phyloP scores from a whole-genome alignment of 139 green algal genomes.

The Astrephomene gubernaculifera region DNA sequence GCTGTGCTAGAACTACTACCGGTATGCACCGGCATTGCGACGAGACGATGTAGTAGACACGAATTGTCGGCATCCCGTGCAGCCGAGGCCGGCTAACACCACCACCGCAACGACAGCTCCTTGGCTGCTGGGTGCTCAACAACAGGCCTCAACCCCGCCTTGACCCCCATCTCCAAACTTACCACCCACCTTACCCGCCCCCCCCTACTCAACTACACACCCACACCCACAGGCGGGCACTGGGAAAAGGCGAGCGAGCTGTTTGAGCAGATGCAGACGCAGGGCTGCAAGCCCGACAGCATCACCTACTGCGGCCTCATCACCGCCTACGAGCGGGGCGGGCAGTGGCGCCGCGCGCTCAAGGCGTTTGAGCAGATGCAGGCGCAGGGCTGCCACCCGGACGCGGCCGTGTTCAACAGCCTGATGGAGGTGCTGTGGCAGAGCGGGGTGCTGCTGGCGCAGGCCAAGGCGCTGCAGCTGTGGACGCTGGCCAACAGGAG shows the following conservation, averaged over 20 bases:
- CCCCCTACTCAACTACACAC: too few relatives aligned
- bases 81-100: too few relatives aligned
- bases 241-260: conserved; percentile 85
- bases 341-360: conserved; percentile 70
- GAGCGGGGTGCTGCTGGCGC: conserved; percentile 65
- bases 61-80: too few relatives aligned
- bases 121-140: too few relatives aligned
- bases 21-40: too few relatives aligned
- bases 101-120: too few relatives aligned
- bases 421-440: conserved; percentile 73
- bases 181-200: too few relatives aligned
- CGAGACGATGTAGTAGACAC: too few relatives aligned
- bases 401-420: conserved; percentile 70
- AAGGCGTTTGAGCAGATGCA: conserved; percentile 81
- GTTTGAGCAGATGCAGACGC: conserved; percentile 81
- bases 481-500: conserved; percentile 70
- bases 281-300: conserved; percentile 77
- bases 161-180: too few relatives aligned
- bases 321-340: conserved; percentile 70
- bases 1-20: background rate
- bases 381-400: conserved; percentile 66
- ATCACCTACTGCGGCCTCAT: conserved; percentile 86
- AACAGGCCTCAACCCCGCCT: too few relatives aligned
- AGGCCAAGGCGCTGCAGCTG: conserved; percentile 66
- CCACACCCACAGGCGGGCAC: conserved; percentile 71